These are phyloP conservation scores for Meyerozyma smithsonii DNA, from an alignment of 1,139 yeast species.

Conservation along the genomic window DNA sequence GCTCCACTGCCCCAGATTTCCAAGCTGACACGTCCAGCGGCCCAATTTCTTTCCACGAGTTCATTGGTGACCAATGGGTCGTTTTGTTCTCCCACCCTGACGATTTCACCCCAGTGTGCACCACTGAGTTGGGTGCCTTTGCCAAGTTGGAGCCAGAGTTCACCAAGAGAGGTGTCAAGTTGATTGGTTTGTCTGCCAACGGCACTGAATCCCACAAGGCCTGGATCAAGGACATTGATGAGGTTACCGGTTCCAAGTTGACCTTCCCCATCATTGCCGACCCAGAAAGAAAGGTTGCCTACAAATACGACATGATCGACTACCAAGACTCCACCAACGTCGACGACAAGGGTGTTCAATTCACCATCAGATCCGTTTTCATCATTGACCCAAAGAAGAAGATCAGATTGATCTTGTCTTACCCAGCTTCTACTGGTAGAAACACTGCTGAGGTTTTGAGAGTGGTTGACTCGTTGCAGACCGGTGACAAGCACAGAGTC, in stretches of 20 bases:
- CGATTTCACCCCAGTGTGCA: slow-evolving; percentile 86
- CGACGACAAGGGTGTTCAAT: slow-evolving; percentile 53
- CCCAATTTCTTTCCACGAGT: slow-evolving; percentile 70
- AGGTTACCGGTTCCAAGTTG: slow-evolving; percentile 61
- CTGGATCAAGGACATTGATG: slow-evolving; percentile 84
- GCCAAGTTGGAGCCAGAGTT: slow-evolving; percentile 82
- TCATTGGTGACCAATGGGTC: slow-evolving; percentile 71
- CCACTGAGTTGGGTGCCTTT: slow-evolving; percentile 86
- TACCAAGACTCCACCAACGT: slow-evolving; percentile 58
- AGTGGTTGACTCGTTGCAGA: slow-evolving; percentile 75
- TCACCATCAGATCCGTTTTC: slow-evolving; percentile 79
- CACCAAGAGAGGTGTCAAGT: slow-evolving; percentile 67
- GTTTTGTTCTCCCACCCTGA: slow-evolving; percentile 83
- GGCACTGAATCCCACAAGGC: slow-evolving; percentile 63
- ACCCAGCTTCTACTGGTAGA: slow-evolving; percentile 86
- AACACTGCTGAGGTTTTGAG: slow-evolving; percentile 84
- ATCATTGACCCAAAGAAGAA: slow-evolving; percentile 77
- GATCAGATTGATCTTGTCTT: slow-evolving; percentile 65
- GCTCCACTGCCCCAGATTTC: slow-evolving; percentile 79
- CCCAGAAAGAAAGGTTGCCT: slow-evolving; percentile 63
- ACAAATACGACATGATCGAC: slow-evolving; percentile 74
- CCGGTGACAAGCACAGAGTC: slow-evolving; percentile 64
- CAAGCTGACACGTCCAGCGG: slow-evolving; percentile 71
- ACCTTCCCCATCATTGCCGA: slow-evolving; percentile 81
- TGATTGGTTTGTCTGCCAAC: slow-evolving; percentile 77